phyloP scores from a whole-genome alignment of 805 yeast species.

The Saturnispora halmiae region DNA sequence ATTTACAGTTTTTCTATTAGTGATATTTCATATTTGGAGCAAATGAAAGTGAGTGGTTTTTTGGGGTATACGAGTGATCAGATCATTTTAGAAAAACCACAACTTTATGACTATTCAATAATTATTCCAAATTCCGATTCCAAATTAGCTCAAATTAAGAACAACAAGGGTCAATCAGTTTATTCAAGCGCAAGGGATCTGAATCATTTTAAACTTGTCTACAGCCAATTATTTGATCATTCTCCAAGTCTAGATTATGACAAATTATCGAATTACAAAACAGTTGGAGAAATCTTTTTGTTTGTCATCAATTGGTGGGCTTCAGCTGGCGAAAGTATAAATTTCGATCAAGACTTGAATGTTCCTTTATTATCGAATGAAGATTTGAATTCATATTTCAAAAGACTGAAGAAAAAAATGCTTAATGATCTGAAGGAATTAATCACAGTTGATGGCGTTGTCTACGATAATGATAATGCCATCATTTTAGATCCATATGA shows the following conservation, averaged over 20 bases:
- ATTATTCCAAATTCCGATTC: slow-evolving; percentile 19
- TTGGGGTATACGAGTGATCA: slow-evolving; percentile 63
- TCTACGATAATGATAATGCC: slow-evolving; percentile 13
- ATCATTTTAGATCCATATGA: slow-evolving; percentile 31
- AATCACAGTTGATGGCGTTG: too few relatives aligned
- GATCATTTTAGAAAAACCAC: slow-evolving; percentile 44
- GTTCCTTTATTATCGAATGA: slow-evolving; percentile 28
- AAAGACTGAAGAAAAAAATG: slow-evolving; percentile 36
- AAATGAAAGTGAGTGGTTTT: slow-evolving; percentile 31
- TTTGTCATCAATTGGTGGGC: slow-evolving; percentile 87
- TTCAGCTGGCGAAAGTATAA: slow-evolving; percentile 60
- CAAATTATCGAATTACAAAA: slow-evolving; percentile 15
- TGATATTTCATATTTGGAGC: slow-evolving; percentile 37
- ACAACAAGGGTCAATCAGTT: slow-evolving; percentile 10
- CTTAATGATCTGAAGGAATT: slow-evolving; percentile 33
- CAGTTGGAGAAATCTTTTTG: slow-evolving; percentile 30
- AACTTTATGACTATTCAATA: slow-evolving; percentile 41
- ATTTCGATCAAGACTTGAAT: neutral
- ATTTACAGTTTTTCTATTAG: slow-evolving; percentile 56
- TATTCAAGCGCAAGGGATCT: slow-evolving; percentile 32
- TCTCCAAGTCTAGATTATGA: slow-evolving; percentile 3
- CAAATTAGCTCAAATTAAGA: slow-evolving; percentile 17
- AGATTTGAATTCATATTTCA: slow-evolving; percentile 38
- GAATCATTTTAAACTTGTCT: slow-evolving; percentile 28
- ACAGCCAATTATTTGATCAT: slow-evolving; percentile 13